Evolutionary conservation across 2,329 filamentous ascomycete genomes (phyloP).

Genomic region (Cercospora sp.): DNA sequence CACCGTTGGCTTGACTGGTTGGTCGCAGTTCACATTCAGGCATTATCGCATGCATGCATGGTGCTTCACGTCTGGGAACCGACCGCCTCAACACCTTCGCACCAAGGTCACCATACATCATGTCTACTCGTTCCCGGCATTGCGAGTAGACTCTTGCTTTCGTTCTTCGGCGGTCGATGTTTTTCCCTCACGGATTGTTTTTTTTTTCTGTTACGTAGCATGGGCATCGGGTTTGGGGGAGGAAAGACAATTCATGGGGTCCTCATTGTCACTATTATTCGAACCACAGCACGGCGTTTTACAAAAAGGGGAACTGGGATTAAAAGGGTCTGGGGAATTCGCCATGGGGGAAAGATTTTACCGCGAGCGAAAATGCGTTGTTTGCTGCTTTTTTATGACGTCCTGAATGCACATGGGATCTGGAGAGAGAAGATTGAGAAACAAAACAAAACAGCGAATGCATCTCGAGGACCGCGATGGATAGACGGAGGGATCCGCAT

Average conservation of each 20-base stretch:
- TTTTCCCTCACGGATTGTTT: not conserved
- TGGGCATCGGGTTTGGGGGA: constrained; percentile 7
- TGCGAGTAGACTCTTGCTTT: not conserved
- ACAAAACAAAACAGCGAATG: not conserved
- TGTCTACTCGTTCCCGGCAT: not conserved
- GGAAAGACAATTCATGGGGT: constrained; percentile 1
- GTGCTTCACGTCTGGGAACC: not conserved
- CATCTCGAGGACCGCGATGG: not conserved
- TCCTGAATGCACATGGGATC: not conserved
- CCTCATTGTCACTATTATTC: constrained; percentile 15
- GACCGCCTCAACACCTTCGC: not conserved
- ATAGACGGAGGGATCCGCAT: not conserved
- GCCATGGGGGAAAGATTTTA: not conserved
- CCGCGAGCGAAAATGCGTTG: not conserved
- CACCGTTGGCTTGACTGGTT: not conserved
- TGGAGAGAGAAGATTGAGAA: not conserved
- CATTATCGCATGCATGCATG: not conserved
- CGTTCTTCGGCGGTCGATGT: constrained; percentile 6
- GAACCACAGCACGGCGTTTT: constrained; percentile 16
- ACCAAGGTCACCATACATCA: not conserved
- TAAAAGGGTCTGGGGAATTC: constrained; percentile 5
- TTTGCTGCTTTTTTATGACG: not conserved
- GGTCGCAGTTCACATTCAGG: not conserved
- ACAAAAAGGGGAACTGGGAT: constrained; percentile 7
- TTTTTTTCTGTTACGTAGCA: constrained; percentile 15